Conservation (phyloP, 129 eudicot genomes). For the Flaveria ramosissima region DNA sequence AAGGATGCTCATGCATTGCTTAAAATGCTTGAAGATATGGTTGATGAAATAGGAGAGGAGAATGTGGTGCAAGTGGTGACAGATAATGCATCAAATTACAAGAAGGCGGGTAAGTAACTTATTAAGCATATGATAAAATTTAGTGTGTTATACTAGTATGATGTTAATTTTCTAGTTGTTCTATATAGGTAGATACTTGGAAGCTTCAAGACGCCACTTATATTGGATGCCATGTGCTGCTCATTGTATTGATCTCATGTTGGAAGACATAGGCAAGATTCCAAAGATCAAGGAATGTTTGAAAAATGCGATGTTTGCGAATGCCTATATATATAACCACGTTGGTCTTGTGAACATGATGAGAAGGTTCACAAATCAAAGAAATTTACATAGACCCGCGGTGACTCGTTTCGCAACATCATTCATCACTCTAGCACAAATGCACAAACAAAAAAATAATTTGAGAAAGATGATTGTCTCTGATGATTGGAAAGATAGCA, state of each 20-base stretch:
- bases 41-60: neutral
- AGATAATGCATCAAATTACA: neutral
- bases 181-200: neutral
- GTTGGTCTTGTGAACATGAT: neutral
- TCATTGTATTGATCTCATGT: slow-evolving; percentile 24
- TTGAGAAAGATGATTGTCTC: neutral
- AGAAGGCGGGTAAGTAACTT: neutral
- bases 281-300: neutral
- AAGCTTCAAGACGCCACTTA: neutral
- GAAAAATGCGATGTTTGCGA: neutral
- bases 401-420: slow-evolving; percentile 28
- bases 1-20: neutral
- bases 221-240: neutral
- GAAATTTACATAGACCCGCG: slow-evolving; percentile 10
- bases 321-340: neutral
- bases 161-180: neutral
- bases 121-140: no score
- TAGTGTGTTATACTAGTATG: neutral
- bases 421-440: slow-evolving; percentile 18
- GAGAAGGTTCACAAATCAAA: neutral
- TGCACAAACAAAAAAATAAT: slow-evolving; percentile 14
- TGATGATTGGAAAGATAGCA: neutral
- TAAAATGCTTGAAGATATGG: neutral
- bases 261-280: slow-evolving; percentile 18
- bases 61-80: neutral